Conservation (phyloP, 768 basidiomycete genomes). For the Gloeopeniophorella convolvens region DNA sequence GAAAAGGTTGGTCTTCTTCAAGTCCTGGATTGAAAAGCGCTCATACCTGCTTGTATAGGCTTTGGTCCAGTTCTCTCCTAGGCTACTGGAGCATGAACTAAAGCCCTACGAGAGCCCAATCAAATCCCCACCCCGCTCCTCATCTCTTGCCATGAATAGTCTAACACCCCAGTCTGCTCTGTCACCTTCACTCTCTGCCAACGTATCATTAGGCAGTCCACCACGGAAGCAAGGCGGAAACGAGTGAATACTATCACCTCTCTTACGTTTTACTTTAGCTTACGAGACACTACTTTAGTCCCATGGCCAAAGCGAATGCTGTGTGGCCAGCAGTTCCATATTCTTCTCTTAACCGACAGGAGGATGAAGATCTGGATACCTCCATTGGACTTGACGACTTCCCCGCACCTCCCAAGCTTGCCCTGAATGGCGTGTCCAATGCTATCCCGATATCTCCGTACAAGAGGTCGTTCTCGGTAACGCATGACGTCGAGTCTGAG, state of each 20-base stretch:
- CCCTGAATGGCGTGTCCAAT: conserved; percentile 64
- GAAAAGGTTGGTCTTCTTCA: conserved; percentile 45
- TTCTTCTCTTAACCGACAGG: conserved; percentile 26
- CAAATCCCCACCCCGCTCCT: conserved; percentile 1
- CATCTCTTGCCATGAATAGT: conserved; percentile 19
- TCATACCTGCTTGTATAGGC: conserved; percentile 33
- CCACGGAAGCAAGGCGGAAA: conserved; percentile 2
- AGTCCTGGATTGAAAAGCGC: not conserved
- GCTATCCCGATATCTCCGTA: conserved; percentile 43
- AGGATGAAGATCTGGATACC: conserved; percentile 1
- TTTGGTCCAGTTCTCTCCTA: conserved; percentile 62
- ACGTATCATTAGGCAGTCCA: not conserved
- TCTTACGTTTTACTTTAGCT: not conserved
- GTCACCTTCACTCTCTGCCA: not conserved
- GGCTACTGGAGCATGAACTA: conserved; percentile 25
- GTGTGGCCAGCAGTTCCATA: conserved; percentile 43
- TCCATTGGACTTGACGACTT: conserved; percentile 25
- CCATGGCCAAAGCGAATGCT: not conserved
- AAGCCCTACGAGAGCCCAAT: conserved; percentile 4
- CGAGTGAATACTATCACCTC: conserved; percentile 8
- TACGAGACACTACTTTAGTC: not conserved
- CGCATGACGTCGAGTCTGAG: conserved; percentile 39
- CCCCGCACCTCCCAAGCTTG: conserved; percentile 54
- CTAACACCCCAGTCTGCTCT: not conserved
- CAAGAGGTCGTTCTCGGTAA: conserved; percentile 26